phyloP scores from a whole-genome alignment of 176 grass and related monocot species.

The Triticum dicoccoides region DNA sequence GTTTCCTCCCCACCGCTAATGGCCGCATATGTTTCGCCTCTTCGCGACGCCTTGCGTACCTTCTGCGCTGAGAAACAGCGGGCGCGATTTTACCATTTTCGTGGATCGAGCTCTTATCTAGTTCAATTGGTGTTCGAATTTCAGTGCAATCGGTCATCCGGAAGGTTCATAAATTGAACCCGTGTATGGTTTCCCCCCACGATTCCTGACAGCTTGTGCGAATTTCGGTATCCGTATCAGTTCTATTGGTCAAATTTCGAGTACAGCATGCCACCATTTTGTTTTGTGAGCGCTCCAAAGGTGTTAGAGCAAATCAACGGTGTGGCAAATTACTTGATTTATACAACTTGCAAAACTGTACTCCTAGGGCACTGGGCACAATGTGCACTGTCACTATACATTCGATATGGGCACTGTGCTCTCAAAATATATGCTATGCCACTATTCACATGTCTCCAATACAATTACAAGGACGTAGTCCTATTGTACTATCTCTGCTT shows the following conservation, averaged over 20 bases:
- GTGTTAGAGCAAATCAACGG: background rate
- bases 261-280: background rate
- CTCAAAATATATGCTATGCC: background rate
- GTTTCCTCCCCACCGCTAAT: background rate
- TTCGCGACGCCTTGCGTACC: background rate
- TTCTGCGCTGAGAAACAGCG: background rate
- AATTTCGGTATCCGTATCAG: background rate
- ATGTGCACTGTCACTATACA: conserved; percentile 4
- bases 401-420: background rate
- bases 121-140: background rate
- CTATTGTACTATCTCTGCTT: background rate
- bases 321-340: background rate
- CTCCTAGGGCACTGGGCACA: background rate
- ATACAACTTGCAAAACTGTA: background rate
- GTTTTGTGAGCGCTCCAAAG: background rate
- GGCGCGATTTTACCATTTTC: background rate
- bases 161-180: background rate
- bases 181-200: background rate
- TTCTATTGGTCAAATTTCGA: background rate
- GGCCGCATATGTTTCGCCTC: background rate
- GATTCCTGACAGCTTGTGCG: background rate
- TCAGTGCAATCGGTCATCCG: background rate
- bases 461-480: background rate
- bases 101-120: background rate
- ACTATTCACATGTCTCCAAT: background rate